Conservation (phyloP, 495 filamentous ascomycete species). For the Aspergillus olivimuriae region DNA sequence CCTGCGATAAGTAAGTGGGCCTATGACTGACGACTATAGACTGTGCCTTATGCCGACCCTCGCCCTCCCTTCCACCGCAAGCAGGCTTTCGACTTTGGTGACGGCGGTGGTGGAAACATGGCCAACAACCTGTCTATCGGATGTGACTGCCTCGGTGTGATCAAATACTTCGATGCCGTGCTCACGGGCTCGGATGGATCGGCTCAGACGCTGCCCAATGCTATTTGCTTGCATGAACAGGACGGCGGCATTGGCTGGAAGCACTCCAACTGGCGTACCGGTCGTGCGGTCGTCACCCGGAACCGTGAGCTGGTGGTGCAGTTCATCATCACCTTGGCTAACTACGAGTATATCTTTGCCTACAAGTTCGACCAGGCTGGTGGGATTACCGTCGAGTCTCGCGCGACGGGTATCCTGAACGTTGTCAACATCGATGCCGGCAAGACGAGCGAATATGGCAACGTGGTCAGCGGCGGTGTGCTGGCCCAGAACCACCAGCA, state of each 20-base stretch:
- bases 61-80: slow-evolving; percentile 64
- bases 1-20: background rate
- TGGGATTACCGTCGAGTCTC: slow-evolving; percentile 72
- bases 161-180: slow-evolving; percentile 59
- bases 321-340: slow-evolving; percentile 74
- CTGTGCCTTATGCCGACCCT: slow-evolving; percentile 60
- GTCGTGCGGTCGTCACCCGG: slow-evolving; percentile 55
- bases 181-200: slow-evolving; percentile 50
- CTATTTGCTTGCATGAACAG: slow-evolving; percentile 67
- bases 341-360: slow-evolving; percentile 84
- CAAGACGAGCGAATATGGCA: slow-evolving; percentile 60
- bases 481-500: slow-evolving; percentile 83
- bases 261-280: slow-evolving; percentile 66
- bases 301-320: slow-evolving; percentile 61
- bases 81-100: slow-evolving; percentile 67
- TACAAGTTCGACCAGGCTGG: slow-evolving; percentile 87
- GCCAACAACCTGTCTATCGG: slow-evolving; percentile 66
- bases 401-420: slow-evolving; percentile 83
- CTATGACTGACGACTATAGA: slow-evolving; percentile 23
- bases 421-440: slow-evolving; percentile 76
- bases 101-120: slow-evolving; percentile 60
- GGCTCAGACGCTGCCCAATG: slow-evolving; percentile 51
- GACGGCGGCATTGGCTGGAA: slow-evolving; percentile 66
- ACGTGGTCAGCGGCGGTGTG: slow-evolving; percentile 80
- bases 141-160: slow-evolving; percentile 64